phyloP scores from a whole-genome alignment of 23 red algal species.

The Agarophyton chilense region DNA sequence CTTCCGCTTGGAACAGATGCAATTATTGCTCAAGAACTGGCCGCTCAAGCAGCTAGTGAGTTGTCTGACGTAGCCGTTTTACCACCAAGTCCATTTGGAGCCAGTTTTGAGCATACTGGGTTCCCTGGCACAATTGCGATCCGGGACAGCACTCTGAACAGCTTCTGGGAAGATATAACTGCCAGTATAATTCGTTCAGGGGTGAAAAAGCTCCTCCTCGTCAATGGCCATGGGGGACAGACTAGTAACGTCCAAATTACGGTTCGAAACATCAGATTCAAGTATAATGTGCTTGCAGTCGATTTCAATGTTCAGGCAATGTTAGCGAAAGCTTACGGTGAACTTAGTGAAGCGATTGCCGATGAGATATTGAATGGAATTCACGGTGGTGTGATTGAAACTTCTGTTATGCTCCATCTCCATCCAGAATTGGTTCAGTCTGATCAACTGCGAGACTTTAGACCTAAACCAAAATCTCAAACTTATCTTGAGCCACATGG shows the following conservation, averaged over 20 bases:
- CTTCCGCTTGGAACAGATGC: constrained; percentile 73
- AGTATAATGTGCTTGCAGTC: constrained; percentile 17
- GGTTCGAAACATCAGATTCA: constrained; percentile 42
- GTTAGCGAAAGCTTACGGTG: constrained; percentile 21
- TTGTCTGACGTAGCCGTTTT: constrained; percentile 1
- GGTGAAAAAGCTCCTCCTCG: constrained; percentile 24
- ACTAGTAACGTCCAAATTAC: constrained; percentile 61
- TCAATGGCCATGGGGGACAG: constrained; percentile 75
- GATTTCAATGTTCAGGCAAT: constrained; percentile 63
- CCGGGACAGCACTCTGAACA: constrained; percentile 29
- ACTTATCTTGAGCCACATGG: constrained; percentile 33
- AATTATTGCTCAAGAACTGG: constrained; percentile 6
- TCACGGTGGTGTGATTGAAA: constrained; percentile 73
- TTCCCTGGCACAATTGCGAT: constrained; percentile 68
- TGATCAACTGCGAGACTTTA: neutral
- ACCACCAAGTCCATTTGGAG: constrained; percentile 44
- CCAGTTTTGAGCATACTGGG: constrained; percentile 51
- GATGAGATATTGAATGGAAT: constrained; percentile 52
- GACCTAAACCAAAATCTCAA: neutral
- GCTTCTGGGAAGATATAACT: constrained; percentile 34
- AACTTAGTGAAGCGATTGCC: neutral
- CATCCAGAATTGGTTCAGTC: constrained; percentile 20
- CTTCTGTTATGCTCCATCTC: constrained; percentile 60
- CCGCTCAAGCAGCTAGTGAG: neutral
- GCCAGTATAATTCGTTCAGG: constrained; percentile 18